These are phyloP conservation scores for Noccaea bulbosa DNA, from an alignment of 345 rosid species.

Conservation along the genomic window DNA sequence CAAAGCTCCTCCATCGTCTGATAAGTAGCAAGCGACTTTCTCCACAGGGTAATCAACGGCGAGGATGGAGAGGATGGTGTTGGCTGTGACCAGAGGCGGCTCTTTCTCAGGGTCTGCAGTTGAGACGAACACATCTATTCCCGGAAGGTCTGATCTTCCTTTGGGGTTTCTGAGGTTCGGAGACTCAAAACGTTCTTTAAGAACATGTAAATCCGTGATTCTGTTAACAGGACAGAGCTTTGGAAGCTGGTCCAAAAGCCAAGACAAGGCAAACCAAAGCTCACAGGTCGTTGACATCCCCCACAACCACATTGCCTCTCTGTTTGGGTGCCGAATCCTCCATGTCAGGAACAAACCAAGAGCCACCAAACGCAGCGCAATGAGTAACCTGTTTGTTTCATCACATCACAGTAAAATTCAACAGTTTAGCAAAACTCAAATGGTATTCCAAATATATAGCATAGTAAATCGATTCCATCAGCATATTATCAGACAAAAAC, in stretches of 20 bases:
- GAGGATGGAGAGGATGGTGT: conserved; percentile 71
- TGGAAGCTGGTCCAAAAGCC: conserved; percentile 79
- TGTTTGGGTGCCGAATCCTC: conserved; percentile 73
- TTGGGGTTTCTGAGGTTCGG: conserved; percentile 77
- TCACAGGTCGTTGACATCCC: conserved; percentile 76
- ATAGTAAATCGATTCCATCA: background rate
- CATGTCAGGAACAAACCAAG: conserved; percentile 71
- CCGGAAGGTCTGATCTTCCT: conserved; percentile 80
- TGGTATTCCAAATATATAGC: background rate
- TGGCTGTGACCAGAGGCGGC: conserved; percentile 81
- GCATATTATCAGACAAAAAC: background rate
- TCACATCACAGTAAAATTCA: conserved; percentile 6
- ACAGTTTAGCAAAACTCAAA: background rate
- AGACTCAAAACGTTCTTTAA: conserved; percentile 67
- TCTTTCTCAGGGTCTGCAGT: conserved; percentile 87
- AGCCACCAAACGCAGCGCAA: conserved; percentile 60
- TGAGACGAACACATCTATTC: conserved; percentile 76
- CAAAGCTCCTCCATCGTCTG: conserved; percentile 80
- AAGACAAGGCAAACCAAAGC: conserved; percentile 82
- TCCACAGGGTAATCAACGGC: conserved; percentile 85
- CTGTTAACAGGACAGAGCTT: conserved; percentile 84
- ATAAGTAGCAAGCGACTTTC: conserved; percentile 74
- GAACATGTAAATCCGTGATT: conserved; percentile 65
- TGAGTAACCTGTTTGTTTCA: conserved; percentile 58
- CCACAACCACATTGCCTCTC: conserved; percentile 80